Evolutionary conservation across 257 asterid genomes (phyloP).

Genomic region (Solanum phureja): DNA sequence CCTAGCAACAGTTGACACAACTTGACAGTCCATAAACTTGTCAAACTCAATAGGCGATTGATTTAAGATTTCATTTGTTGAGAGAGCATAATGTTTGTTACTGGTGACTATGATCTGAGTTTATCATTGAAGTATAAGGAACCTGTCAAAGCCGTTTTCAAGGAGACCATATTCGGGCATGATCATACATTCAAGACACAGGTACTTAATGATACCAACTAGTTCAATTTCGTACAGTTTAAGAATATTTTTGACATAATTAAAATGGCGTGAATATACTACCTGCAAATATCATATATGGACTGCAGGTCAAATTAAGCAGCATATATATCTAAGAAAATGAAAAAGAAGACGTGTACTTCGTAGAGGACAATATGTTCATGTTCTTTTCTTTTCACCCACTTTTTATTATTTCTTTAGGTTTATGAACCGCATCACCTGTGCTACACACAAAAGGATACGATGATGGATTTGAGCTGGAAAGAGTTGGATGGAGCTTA

Average conservation of each 20-base stretch:
- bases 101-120: slow-evolving; percentile 7
- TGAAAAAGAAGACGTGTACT: too few relatives aligned
- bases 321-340: not conserved
- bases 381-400: slow-evolving; percentile 6
- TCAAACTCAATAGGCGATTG: not conserved
- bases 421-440: slow-evolving; percentile 41
- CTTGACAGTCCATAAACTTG: not conserved
- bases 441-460: slow-evolving; percentile 20
- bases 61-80: not conserved
- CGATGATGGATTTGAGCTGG: slow-evolving; percentile 23
- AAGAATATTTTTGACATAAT: not conserved
- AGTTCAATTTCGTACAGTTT: not conserved
- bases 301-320: not conserved
- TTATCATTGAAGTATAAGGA: slow-evolving; percentile 13
- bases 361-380: not conserved
- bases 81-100: slow-evolving; percentile 6
- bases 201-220: slow-evolving; percentile 12
- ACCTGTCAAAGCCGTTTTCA: slow-evolving; percentile 16
- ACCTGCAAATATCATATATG: not conserved
- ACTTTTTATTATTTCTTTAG: slow-evolving; percentile 11
- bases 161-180: slow-evolving; percentile 28
- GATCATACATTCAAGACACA: slow-evolving; percentile 36
- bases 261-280: not conserved
- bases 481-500: slow-evolving; percentile 5
- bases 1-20: not conserved